Conservation (phyloP, 1,284 basidiomycete species). For the Ustilago cynodontis region DNA sequence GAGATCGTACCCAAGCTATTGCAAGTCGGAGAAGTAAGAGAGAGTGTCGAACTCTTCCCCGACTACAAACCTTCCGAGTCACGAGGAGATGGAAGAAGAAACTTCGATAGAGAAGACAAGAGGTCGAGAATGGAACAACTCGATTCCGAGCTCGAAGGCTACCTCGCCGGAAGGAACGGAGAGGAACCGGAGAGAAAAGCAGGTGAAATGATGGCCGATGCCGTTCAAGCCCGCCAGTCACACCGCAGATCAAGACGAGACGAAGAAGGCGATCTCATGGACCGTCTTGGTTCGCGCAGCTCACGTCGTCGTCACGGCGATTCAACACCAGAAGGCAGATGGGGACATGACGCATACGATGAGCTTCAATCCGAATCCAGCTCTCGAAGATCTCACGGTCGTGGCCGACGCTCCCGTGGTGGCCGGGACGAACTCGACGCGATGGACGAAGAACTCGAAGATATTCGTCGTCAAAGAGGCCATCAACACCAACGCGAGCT, state of each 20-base stretch:
- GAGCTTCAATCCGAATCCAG: neutral
- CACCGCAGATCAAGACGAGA: conserved; percentile 3
- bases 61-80: conserved; percentile 26
- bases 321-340: conserved; percentile 12
- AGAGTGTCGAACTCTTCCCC: conserved; percentile 51
- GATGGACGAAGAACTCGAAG: conserved; percentile 51
- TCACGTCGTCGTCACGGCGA: neutral
- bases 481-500: conserved; percentile 36
- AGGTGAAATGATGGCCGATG: conserved; percentile 49
- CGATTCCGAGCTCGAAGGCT: conserved; percentile 41
- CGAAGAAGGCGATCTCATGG: conserved; percentile 26
- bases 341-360: conserved; percentile 42
- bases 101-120: neutral
- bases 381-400: neutral
- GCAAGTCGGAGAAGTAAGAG: conserved; percentile 54
- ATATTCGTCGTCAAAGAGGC: conserved; percentile 9
- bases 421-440: conserved; percentile 17
- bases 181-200: conserved; percentile 26
- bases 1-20: conserved; percentile 66
- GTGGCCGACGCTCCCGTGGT: conserved; percentile 18
- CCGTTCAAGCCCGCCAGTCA: conserved; percentile 13
- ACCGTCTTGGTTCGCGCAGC: conserved; percentile 17
- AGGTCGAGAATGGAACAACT: conserved; percentile 39
- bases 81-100: neutral
- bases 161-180: conserved; percentile 8